These are phyloP conservation scores for Curvularia eragrostidis DNA, from an alignment of 2,329 filamentous ascomycete species.

Conservation along the genomic window DNA sequence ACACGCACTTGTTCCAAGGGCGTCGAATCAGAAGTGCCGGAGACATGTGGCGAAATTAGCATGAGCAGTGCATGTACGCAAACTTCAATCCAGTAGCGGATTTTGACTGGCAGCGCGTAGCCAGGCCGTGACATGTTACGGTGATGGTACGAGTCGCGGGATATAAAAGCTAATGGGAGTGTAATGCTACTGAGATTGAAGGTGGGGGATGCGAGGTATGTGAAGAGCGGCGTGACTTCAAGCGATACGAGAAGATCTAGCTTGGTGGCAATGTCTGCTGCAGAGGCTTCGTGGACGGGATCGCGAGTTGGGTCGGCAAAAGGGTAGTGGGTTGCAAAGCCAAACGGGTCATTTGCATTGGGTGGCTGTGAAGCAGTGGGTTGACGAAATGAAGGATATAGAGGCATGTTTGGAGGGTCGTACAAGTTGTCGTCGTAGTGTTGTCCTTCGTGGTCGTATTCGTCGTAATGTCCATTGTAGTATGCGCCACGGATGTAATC, in stretches of 20 bases:
- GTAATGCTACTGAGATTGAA: slow-evolving; percentile 41
- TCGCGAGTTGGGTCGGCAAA: slow-evolving; percentile 35
- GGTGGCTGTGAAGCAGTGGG: slow-evolving; percentile 9
- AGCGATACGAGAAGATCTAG: slow-evolving; percentile 40
- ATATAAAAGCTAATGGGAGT: slow-evolving; percentile 45
- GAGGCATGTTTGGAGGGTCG: slow-evolving; percentile 28
- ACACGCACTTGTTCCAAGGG: slow-evolving; percentile 33
- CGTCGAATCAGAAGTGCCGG: not conserved
- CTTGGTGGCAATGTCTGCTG: slow-evolving; percentile 36
- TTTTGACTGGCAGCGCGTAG: slow-evolving; percentile 37
- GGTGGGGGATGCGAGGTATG: slow-evolving; percentile 35
- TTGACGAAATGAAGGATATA: slow-evolving; percentile 39
- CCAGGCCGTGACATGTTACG: slow-evolving; percentile 33
- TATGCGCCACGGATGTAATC: slow-evolving; percentile 38
- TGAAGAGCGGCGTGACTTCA: slow-evolving; percentile 46
- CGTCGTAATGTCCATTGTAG: slow-evolving; percentile 40
- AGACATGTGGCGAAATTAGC: slow-evolving; percentile 17
- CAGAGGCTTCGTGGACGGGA: slow-evolving; percentile 19
- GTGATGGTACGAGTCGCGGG: slow-evolving; percentile 29
- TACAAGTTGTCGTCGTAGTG: slow-evolving; percentile 49
- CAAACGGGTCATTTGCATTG: slow-evolving; percentile 36
- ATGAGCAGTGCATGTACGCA: slow-evolving; percentile 39
- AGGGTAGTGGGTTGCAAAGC: slow-evolving; percentile 41
- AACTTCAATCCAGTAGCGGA: slow-evolving; percentile 45
- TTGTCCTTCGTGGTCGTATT: slow-evolving; percentile 44